Percentiles rank a stretch among this genome's conserved stretches.
phyloP scores from a whole-genome alignment of 169 alveolate genomes.

The Cyclospora cayetanensis region DNA sequence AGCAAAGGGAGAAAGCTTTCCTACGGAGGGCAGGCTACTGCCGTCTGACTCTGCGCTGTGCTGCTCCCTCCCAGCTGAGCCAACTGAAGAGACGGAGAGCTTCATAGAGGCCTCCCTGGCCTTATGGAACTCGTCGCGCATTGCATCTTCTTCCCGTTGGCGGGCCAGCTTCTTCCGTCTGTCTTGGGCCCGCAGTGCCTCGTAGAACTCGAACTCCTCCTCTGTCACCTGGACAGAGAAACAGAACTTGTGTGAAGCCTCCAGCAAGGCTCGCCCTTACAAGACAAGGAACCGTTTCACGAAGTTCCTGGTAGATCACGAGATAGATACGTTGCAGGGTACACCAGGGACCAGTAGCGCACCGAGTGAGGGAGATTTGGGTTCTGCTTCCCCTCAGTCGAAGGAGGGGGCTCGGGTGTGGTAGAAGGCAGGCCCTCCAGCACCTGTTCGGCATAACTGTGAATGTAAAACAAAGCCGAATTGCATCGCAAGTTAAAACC shows the following conservation, averaged over 20 bases:
- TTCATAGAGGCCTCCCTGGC: conserved; percentile 60
- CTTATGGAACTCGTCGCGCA: conserved; percentile 65
- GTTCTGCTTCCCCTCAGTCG: conserved; percentile 31
- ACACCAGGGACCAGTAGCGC: background rate
- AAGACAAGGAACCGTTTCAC: too few species aligned
- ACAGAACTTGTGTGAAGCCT: background rate
- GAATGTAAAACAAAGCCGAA: background rate
- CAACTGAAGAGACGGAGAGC: background rate
- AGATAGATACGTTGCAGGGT: background rate
- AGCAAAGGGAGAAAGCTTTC: conserved; percentile 7
- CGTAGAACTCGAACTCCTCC: conserved; percentile 75
- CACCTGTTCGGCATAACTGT: conserved; percentile 47
- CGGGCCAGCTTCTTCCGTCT: conserved; percentile 57
- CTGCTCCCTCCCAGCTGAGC: background rate
- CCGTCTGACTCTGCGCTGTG: conserved; percentile 24
- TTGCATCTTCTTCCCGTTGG: conserved; percentile 68
- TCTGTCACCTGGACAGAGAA: conserved; percentile 65
- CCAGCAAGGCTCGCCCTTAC: too few species aligned
- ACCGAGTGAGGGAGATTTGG: conserved; percentile 56
- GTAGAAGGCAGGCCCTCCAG: conserved; percentile 28
- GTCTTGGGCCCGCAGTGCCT: conserved; percentile 71
- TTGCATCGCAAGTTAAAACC: too few species aligned
- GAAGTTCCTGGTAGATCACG: too few species aligned
- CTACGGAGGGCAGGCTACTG: background rate
- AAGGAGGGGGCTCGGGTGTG: conserved; percentile 44